Conservation (phyloP, 768 basidiomycete species). For the Trametes punicea region DNA sequence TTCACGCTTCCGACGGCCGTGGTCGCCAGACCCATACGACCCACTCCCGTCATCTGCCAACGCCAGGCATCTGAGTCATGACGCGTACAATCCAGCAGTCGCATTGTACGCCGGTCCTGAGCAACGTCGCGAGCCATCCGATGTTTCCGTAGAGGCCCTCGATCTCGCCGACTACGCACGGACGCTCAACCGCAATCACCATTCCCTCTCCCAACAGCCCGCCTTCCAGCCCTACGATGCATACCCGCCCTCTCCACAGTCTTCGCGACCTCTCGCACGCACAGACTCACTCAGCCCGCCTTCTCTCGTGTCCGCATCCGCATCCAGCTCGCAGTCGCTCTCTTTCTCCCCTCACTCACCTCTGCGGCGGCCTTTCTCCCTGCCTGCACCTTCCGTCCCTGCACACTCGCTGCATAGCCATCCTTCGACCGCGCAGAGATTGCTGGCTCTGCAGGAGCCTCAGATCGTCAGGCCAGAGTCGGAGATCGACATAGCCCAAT, state of each 20-base stretch:
- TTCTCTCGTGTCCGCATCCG: constrained; percentile 44
- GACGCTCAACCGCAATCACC: constrained; percentile 41
- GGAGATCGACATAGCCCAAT: constrained; percentile 58
- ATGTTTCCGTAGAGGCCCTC: constrained; percentile 65
- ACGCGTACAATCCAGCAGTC: constrained; percentile 20
- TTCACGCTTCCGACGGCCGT: constrained; percentile 58
- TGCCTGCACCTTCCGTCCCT: constrained; percentile 39
- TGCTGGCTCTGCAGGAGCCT: constrained; percentile 12
- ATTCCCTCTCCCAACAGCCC: constrained; percentile 22
- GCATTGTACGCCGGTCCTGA: constrained; percentile 15
- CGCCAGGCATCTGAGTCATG: constrained; percentile 16
- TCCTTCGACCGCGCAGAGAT: constrained; percentile 8
- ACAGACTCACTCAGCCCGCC: constrained; percentile 30
- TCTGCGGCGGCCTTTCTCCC: constrained; percentile 43
- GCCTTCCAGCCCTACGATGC: constrained; percentile 27
- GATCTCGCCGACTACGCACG: constrained; percentile 70
- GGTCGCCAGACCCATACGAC: constrained; percentile 61
- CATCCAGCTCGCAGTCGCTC: constrained; percentile 20
- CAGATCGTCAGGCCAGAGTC: constrained; percentile 27
- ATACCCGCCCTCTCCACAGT: constrained; percentile 33
- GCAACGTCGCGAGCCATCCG: constrained; percentile 47
- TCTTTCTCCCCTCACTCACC: constrained; percentile 25
- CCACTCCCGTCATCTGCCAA: constrained; percentile 34
- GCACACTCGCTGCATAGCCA: constrained; percentile 25
- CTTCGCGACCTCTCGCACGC: constrained; percentile 14